A percentile compares a stretch with the other conserved stretches of the same genome.
phyloP scores from a whole-genome alignment of 2,329 filamentous ascomycete species.

The Botrytis pseudocinerea region DNA sequence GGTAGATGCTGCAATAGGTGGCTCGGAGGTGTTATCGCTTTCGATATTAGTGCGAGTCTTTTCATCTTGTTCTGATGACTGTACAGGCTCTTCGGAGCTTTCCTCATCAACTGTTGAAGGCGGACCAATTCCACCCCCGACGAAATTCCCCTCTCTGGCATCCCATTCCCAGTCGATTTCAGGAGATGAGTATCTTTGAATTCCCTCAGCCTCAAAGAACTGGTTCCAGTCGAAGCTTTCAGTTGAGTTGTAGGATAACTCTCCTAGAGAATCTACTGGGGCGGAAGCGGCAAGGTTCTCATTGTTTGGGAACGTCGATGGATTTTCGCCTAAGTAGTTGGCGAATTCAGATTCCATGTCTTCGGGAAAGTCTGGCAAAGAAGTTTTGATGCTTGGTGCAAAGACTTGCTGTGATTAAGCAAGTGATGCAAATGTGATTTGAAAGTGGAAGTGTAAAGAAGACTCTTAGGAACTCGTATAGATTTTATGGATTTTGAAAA shows the following conservation, averaged over 20 bases:
- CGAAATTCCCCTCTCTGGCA: background rate
- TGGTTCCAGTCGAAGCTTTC: background rate
- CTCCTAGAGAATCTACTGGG: background rate
- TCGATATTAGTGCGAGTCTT: accelerated
- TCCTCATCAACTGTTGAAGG: background rate
- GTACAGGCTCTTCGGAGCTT: background rate
- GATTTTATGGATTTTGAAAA: background rate
- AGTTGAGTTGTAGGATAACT: background rate
- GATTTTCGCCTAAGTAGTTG: background rate
- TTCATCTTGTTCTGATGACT: background rate
- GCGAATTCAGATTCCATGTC: background rate
- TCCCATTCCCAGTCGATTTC: background rate
- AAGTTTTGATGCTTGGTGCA: background rate
- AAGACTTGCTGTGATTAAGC: background rate
- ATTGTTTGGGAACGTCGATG: background rate
- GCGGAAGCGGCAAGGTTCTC: background rate
- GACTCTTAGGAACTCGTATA: background rate
- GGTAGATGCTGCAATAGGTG: accelerated
- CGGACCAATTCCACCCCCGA: background rate
- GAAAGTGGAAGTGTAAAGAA: background rate
- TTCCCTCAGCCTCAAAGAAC: background rate
- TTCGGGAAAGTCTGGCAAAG: background rate
- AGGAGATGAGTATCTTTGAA: background rate
- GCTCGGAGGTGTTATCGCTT: background rate
- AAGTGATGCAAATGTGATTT: accelerated